These are phyloP conservation scores for Echinosophora koreensis DNA, from an alignment of 306 rosid genomes.

Conservation along the genomic window DNA sequence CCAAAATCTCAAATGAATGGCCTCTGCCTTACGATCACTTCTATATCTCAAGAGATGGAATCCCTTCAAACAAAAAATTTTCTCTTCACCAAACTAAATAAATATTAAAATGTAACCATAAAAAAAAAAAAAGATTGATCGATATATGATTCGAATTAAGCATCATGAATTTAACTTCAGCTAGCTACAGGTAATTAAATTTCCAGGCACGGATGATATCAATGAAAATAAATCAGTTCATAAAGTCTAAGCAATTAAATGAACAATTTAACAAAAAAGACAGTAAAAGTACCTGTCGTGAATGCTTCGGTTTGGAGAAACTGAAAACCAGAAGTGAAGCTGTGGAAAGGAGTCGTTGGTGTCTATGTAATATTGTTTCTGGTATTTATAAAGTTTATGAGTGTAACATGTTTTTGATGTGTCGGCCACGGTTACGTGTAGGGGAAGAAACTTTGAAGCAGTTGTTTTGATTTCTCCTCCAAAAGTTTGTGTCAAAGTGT, in stretches of 20 bases:
- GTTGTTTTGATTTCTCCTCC: not conserved
- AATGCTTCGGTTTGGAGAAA: constrained; percentile 12
- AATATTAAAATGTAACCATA: too few species aligned
- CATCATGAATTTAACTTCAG: too few species aligned
- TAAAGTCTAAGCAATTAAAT: not conserved
- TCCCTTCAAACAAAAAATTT: not conserved
- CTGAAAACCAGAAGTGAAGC: not conserved
- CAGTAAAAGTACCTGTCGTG: not conserved
- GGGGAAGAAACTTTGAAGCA: not conserved
- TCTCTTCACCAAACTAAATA: too few species aligned
- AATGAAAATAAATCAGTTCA: not conserved
- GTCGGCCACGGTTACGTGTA: constrained; percentile 22
- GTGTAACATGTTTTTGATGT: not conserved
- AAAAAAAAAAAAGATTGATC: too few species aligned
- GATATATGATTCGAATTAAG: too few species aligned
- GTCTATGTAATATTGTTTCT: not conserved
- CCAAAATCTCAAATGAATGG: not conserved
- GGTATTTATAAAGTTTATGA: constrained; percentile 18
- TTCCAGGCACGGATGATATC: not conserved
- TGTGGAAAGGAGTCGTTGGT: not conserved
- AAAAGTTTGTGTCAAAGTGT: not conserved
- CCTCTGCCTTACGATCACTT: not conserved
- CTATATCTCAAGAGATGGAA: not conserved
- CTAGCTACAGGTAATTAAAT: too few species aligned
- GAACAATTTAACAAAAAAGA: not conserved